Evolutionary conservation across 495 filamentous ascomycete species (phyloP).

Genomic region (Tuber melanosporum): DNA sequence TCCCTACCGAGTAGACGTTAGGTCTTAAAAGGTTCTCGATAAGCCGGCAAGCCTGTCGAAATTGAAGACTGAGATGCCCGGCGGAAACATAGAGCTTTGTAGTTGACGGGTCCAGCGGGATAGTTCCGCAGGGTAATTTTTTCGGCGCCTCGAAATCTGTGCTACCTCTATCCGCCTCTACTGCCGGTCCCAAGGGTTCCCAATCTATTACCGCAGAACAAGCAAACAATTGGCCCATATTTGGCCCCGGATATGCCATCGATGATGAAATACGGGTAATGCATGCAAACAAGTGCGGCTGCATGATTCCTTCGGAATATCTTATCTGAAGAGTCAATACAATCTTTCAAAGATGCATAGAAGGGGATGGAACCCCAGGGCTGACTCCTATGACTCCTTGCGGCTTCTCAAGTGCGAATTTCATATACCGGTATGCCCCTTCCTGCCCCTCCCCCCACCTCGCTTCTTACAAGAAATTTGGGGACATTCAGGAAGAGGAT

Average conservation of each 20-base stretch:
- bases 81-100: neutral
- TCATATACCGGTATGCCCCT: neutral
- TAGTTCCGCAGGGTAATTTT: conserved; percentile 1
- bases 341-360: neutral
- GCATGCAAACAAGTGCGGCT: neutral
- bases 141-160: neutral
- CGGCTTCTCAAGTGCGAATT: neutral
- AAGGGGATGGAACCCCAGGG: neutral
- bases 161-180: neutral
- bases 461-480: neutral
- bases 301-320: neutral
- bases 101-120: neutral
- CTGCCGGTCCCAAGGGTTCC: neutral
- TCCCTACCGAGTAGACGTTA: neutral
- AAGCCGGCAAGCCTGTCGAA: neutral
- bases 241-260: neutral
- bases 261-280: neutral
- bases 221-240: neutral
- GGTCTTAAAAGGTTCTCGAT: neutral
- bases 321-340: neutral
- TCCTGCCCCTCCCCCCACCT: neutral
- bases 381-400: neutral
- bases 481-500: neutral
- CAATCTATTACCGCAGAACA: neutral
- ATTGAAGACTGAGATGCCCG: neutral